Conservation (phyloP, 192 early-diverging fungal species). For the Backusella liffmaniae region DNA sequence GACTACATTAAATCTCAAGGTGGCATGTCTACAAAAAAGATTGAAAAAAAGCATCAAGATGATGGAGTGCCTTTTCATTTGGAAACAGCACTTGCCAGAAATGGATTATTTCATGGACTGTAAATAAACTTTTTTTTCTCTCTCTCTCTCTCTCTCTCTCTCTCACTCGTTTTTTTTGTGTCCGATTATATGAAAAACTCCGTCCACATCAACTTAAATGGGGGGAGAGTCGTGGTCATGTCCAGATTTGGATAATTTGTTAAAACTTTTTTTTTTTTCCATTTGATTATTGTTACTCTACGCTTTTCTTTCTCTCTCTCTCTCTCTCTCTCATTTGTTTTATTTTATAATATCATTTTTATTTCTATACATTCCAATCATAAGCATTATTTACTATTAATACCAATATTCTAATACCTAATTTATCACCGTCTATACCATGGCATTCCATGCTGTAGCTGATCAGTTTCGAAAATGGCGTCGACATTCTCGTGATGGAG, state of each 20-base stretch:
- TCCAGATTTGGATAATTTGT: conserved; percentile 8
- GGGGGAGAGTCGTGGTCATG: background rate
- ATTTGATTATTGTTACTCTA: conserved; percentile 12
- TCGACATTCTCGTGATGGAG: conserved; percentile 14
- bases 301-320: background rate
- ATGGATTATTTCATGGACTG: conserved; percentile 24
- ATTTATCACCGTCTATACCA: background rate
- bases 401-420: background rate
- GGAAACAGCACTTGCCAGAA: conserved; percentile 24
- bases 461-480: conserved; percentile 23
- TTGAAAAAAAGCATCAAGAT: conserved; percentile 32
- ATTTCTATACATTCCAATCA: background rate
- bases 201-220: background rate
- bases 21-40: conserved; percentile 25
- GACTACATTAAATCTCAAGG: conserved; percentile 31
- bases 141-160: background rate
- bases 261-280: background rate
- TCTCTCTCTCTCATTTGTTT: background rate
- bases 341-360: background rate
- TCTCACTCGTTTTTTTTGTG: background rate
- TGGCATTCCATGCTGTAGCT: conserved; percentile 20
- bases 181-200: background rate
- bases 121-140: background rate
- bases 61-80: conserved; percentile 27
- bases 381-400: background rate